Conservation (phyloP, 2,329 filamentous ascomycete genomes). For the Arthrobotrys sinensis region DNA sequence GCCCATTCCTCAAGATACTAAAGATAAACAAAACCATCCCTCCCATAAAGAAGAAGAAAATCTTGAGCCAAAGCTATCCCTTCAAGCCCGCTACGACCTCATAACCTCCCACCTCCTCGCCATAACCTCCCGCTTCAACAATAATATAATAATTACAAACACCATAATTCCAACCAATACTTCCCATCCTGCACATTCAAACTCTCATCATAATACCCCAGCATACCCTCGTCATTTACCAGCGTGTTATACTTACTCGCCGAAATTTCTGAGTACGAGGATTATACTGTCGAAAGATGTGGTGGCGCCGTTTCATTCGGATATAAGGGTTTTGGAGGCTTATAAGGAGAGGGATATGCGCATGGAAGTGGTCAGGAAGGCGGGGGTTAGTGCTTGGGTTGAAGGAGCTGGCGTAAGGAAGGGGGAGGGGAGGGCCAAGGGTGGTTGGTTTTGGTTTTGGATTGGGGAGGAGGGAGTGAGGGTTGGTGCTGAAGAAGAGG, state of each 20-base stretch:
- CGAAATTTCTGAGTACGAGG: slow-evolving; percentile 54
- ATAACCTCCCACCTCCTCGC: slow-evolving; percentile 31
- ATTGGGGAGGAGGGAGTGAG: slow-evolving; percentile 46
- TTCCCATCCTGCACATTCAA: not conserved
- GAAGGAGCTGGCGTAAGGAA: slow-evolving; percentile 53
- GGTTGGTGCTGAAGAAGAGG: slow-evolving; percentile 40
- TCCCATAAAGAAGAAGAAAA: not conserved
- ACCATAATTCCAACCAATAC: slow-evolving; percentile 31
- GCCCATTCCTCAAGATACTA: not conserved
- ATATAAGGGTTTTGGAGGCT: slow-evolving; percentile 44
- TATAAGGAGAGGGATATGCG: slow-evolving; percentile 35
- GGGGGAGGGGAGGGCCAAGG: slow-evolving; percentile 19
- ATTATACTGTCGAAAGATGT: slow-evolving; percentile 47
- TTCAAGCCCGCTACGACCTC: slow-evolving; percentile 44
- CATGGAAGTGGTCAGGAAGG: slow-evolving; percentile 41
- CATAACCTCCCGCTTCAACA: slow-evolving; percentile 41
- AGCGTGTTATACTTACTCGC: slow-evolving; percentile 54
- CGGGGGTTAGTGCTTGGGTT: slow-evolving; percentile 57
- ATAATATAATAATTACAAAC: slow-evolving; percentile 49
- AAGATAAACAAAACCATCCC: not conserved
- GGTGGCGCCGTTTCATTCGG: slow-evolving; percentile 52
- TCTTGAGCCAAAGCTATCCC: slow-evolving; percentile 15
- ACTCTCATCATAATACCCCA: slow-evolving; percentile 5
- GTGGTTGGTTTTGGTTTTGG: slow-evolving; percentile 58
- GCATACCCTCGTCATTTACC: slow-evolving; percentile 49